A percentile compares a stretch with the other conserved stretches of the same genome.
Conservation (phyloP, 257 asterid species). For the Marsdenia floribunda region DNA sequence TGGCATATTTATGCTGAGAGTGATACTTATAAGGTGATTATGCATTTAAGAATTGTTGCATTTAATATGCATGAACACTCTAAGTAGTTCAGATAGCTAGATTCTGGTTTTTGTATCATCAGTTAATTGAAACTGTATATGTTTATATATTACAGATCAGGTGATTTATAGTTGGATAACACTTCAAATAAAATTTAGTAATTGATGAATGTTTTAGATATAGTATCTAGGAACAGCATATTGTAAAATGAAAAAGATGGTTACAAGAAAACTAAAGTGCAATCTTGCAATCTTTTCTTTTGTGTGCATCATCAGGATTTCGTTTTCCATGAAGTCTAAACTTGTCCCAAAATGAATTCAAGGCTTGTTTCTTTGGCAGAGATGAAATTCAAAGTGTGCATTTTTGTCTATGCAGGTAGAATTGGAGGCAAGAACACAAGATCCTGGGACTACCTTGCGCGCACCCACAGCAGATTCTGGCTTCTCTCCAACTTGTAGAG, state of each 20-base stretch:
- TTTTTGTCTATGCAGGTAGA: constrained; percentile 50
- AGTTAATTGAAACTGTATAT: background rate
- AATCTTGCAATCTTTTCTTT: background rate
- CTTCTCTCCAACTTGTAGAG: constrained; percentile 83
- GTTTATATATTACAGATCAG: background rate
- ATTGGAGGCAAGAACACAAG: constrained; percentile 66
- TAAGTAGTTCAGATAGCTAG: background rate
- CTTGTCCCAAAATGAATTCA: background rate
- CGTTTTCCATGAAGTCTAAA: background rate
- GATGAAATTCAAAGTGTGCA: background rate
- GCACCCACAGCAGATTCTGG: constrained; percentile 93
- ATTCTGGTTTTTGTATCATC: background rate
- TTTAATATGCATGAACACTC: background rate
- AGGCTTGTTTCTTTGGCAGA: background rate
- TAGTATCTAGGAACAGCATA: background rate
- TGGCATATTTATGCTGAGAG: constrained; percentile 82
- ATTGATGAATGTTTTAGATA: background rate
- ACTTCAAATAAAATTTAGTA: background rate
- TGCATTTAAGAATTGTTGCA: background rate
- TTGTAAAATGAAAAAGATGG: background rate
- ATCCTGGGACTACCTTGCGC: constrained; percentile 80
- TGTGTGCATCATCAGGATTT: background rate
- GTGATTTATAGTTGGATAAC: background rate
- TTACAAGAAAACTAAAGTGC: background rate
- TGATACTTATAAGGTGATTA: constrained; percentile 53